A percentile compares a stretch with the other conserved stretches of the same genome.
These are phyloP conservation scores for Rubia occidens DNA, from an alignment of 305 asterid species.

Conservation along the genomic window DNA sequence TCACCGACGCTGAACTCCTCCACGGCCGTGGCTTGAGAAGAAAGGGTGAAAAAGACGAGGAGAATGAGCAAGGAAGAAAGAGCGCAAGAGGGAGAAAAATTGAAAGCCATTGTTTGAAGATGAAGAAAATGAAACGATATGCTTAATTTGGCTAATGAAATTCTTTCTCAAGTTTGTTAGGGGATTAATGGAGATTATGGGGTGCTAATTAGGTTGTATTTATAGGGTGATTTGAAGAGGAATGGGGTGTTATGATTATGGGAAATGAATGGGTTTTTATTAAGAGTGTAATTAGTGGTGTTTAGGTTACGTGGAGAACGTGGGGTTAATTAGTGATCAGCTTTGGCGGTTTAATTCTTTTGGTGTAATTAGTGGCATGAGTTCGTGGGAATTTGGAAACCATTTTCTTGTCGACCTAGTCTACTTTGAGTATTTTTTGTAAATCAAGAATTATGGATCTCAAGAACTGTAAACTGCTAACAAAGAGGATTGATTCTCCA, in stretches of 20 bases:
- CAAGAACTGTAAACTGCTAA: no score
- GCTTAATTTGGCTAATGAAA: background rate
- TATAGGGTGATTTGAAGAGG: background rate
- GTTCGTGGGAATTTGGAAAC: background rate
- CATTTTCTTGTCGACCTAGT: background rate
- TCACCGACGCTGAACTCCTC: constrained; percentile 37
- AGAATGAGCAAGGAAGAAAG: background rate
- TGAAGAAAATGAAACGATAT: no score
- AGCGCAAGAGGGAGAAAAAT: background rate
- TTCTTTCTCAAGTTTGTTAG: background rate
- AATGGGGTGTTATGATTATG: background rate
- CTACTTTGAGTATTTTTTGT: background rate
- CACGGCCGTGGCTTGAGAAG: constrained; percentile 4
- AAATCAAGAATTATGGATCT: no score
- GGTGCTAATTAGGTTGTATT: background rate
- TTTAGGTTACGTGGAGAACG: constrained; percentile 1
- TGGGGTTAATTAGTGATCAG: constrained; percentile 1
- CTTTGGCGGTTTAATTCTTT: background rate
- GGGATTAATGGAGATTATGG: background rate
- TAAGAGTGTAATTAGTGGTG: no score
- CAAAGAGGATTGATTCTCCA: no score
- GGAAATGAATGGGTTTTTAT: background rate
- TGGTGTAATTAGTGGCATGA: no score
- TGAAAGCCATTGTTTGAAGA: constrained; percentile 3
- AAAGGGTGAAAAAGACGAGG: background rate